These are phyloP conservation scores for Pachysandra terminalis DNA, from an alignment of 164 flowering plant genomes.

Conservation along the genomic window DNA sequence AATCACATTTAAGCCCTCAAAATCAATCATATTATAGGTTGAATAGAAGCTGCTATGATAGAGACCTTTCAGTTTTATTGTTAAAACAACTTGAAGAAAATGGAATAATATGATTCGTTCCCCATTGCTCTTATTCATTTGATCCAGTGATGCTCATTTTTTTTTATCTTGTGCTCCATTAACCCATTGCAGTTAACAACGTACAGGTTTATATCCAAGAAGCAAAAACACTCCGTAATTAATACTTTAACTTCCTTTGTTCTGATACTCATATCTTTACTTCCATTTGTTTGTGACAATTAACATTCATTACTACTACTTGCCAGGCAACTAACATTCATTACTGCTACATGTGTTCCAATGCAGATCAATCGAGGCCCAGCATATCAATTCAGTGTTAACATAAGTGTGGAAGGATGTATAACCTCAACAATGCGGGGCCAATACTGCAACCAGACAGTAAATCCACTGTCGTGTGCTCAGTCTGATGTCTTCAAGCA, in stretches of 20 bases:
- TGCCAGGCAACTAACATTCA: too few relatives aligned
- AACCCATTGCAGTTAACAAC: not conserved
- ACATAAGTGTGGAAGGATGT: conserved; percentile 74
- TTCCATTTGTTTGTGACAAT: not conserved
- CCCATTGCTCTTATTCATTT: not conserved
- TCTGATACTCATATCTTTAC: not conserved
- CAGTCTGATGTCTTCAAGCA: conserved; percentile 24
- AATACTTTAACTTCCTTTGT: too few relatives aligned
- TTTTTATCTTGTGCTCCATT: not conserved
- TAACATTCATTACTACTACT: not conserved
- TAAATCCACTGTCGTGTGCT: conserved; percentile 55
- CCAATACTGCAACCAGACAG: conserved; percentile 71
- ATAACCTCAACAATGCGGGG: conserved; percentile 55
- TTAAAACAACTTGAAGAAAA: not conserved
- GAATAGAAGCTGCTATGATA: not conserved
- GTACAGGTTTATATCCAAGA: too few relatives aligned
- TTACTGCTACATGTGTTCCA: conserved; percentile 5
- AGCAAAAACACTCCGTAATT: not conserved
- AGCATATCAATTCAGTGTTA: conserved; percentile 55
- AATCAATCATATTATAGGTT: not conserved
- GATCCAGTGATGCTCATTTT: not conserved
- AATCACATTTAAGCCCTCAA: not conserved
- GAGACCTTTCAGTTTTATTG: not conserved
- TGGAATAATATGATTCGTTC: not conserved
- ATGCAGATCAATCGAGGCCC: conserved; percentile 79